Conservation (phyloP, 257 asterid genomes). For the Avicennia marina region DNA sequence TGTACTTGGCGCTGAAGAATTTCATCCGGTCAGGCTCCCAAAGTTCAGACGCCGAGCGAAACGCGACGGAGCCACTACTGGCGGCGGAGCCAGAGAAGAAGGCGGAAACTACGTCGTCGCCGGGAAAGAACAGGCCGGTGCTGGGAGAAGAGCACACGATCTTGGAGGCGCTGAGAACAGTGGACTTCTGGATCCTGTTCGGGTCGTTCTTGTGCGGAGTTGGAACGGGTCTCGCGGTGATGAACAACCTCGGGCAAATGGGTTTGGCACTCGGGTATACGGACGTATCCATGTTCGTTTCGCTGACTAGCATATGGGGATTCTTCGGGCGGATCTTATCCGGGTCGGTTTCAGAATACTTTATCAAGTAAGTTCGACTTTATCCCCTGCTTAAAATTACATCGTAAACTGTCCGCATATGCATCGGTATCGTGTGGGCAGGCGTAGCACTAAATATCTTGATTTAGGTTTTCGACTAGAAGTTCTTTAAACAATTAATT, state of each 20-base stretch:
- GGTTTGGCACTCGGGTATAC: conserved; percentile 84
- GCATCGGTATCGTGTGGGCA: no score
- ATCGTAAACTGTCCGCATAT: no score
- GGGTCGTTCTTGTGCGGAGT: conserved; percentile 83
- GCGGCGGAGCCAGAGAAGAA: conserved; percentile 15
- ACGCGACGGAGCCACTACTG: conserved; percentile 39
- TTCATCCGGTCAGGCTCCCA: conserved; percentile 17
- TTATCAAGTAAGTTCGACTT: conserved; percentile 62
- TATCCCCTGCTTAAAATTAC: no score
- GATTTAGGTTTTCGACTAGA: no score
- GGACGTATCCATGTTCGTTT: conserved; percentile 91
- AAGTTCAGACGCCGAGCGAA: conserved; percentile 33
- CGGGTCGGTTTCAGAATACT: conserved; percentile 82
- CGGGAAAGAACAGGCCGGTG: conserved; percentile 34
- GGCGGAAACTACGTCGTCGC: conserved; percentile 17
- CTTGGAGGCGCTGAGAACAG: conserved; percentile 53
- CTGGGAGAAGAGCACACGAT: conserved; percentile 89
- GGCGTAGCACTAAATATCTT: no score
- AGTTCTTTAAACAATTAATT: no score
- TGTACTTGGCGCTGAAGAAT: conserved; percentile 32
- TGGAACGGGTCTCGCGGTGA: conserved; percentile 91
- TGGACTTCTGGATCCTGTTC: conserved; percentile 87
- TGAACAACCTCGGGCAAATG: conserved; percentile 94
- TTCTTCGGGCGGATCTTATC: conserved; percentile 89
- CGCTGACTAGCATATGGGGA: conserved; percentile 93